Evolutionary conservation across 2,329 filamentous ascomycete genomes (phyloP), one percentile per base, ranked within the genome.

Genomic region (Fusarium miscanthi): DNA sequence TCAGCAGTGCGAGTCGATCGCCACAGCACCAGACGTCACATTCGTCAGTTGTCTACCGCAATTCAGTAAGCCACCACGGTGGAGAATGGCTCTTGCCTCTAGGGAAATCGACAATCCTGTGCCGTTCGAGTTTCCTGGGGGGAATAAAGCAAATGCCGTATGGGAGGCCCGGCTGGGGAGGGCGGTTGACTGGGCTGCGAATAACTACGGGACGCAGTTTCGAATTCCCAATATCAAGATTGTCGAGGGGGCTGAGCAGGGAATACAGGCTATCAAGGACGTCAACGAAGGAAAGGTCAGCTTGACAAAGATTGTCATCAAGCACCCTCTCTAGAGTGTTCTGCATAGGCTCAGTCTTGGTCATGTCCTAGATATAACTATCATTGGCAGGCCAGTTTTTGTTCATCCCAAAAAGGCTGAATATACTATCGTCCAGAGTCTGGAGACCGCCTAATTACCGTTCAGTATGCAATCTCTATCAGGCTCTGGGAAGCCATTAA

Each of bases 401-500:
- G 4, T 53, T 53, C 35, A 30, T 30, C 9, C 51, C 51, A 13
- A 53, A 40, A 3, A 53, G 51, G 1, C 23, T 23, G 6, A 52
- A 52, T 1, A 52, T 37, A n/a, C n/a, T 52, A 1, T 37, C 35
- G 12, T 12, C 35, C 3, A 40, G 13, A 30, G 51, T 40, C 11
- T 53, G 35, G 5, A 53, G 10, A 9, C 30, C 49, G 6, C 13
- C 49, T 53, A 17, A 3, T 30, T 2, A 17, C 10, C 27, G 1
- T 12, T 43, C 17, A 48, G 14, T 48, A 33, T 33, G 14, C 10
- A 13, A 4, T 14, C 19, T 21, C 13, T 11, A n/a, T n/a, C 21
- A 17, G 3, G 10, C 3, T n/a, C 7, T 21, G 3, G 13, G 25
- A n/a, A 2, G 6, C 1, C 2, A 11, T 30, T 2, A 14, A 30